These are phyloP conservation scores for Leccinellum luteum DNA, from an alignment of 768 basidiomycete species.

Conservation along the genomic window DNA sequence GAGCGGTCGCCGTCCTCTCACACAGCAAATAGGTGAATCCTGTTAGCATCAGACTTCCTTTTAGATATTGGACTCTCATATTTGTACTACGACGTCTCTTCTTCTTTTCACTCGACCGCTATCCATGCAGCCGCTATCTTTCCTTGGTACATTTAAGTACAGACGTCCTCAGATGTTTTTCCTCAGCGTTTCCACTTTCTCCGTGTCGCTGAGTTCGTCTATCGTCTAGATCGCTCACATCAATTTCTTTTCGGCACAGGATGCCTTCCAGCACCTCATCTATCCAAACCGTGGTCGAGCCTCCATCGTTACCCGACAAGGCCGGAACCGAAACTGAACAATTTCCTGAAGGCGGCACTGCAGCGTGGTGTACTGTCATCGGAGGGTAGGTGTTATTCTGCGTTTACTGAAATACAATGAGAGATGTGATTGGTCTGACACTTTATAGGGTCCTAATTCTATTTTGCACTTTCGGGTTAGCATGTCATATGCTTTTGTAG, in stretches of 20 bases:
- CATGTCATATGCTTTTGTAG: neutral
- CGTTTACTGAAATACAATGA: neutral
- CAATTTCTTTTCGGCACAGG: neutral
- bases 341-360: conserved; percentile 30
- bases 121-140: too few species aligned
- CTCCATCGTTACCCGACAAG: neutral
- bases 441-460: conserved; percentile 28
- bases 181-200: too few species aligned
- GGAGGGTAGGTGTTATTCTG: conserved; percentile 19
- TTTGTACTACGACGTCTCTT: too few species aligned
- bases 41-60: too few species aligned
- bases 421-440: neutral
- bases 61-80: too few species aligned
- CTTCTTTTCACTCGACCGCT: too few species aligned
- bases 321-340: neutral
- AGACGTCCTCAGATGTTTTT: too few species aligned
- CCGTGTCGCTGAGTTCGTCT: too few species aligned
- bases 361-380: conserved; percentile 24
- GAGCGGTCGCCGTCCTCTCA: neutral
- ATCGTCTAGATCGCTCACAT: too few species aligned
- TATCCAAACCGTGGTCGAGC: neutral
- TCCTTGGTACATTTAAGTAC: too few species aligned
- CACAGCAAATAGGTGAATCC: neutral
- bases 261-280: conserved; percentile 10
- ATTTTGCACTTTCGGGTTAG: conserved; percentile 34